Base-by-base conservation (phyloP, 2,329 filamentous ascomycete species). In the Calonectria honghensis region DNA sequence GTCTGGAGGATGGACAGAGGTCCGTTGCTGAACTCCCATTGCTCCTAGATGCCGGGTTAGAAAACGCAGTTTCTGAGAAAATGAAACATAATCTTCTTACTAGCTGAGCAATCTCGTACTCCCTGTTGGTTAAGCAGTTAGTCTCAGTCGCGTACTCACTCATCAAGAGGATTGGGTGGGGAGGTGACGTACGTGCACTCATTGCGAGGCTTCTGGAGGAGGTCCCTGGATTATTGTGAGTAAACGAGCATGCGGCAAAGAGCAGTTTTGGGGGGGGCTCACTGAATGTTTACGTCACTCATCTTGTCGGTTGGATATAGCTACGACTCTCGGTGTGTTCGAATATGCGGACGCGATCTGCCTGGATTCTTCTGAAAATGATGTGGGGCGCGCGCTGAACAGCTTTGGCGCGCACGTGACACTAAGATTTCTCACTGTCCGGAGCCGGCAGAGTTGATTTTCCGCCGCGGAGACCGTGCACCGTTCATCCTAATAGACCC, bases 141-240 rank as follows among this genome's bases (percentile, higher is more conserved):
- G 70, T 66, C 50, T 66, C 63, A 70, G 50, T 59, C 57, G 68
- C 68, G 45, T 65, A 52, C 27, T 51, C 70, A 51, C 41, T 50
- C 41, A 50, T 45, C 50, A n/a, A 31, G 29, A 31, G 31, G 13
- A 24, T 51, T 59, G 37, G 57, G 50, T 41, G 37, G 41, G 50
- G 45, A 39, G 59, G 61, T 67, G 41, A 72, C 70, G 37, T 72
- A 72, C 70, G 70, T 72, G 70, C 70, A 72, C 63, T 72, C 70
- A 59, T 72, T 57, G 52, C 70, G 70, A 66, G 70, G 70, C 70
- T 72, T 72, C 70, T 67, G 63, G 51, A 72, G 70, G n/a, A 72
- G 70, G 24, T 72, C 70, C 51, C 70, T 72, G 32, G n/a, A 24
- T n/a, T 45, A 41, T 52, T 45, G 37, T 72, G 24, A 72, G 70